These are phyloP conservation scores for Passalora sequoiae DNA, from an alignment of 2,329 filamentous ascomycete genomes.

Conservation along the genomic window DNA sequence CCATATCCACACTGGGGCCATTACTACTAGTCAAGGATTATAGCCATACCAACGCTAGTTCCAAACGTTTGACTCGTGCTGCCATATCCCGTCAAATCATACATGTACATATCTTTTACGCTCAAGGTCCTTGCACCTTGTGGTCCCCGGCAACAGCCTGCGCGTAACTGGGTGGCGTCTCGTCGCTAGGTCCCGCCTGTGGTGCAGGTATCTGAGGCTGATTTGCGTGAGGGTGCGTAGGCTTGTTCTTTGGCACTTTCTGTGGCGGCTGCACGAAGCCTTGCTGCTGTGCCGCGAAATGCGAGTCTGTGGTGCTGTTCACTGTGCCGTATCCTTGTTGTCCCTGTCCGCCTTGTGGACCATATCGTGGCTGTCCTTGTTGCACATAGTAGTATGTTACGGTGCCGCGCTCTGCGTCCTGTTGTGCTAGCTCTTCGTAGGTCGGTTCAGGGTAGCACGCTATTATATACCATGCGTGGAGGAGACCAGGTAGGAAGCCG, in stretches of 20 bases:
- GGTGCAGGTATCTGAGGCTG: background rate
- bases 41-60: background rate
- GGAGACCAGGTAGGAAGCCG: slow-evolving; percentile 67
- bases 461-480: slow-evolving; percentile 99
- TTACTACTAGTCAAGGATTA: no score
- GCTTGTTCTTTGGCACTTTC: slow-evolving; percentile 34
- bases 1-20: no score
- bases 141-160: slow-evolving; percentile 70
- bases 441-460: slow-evolving; percentile 73
- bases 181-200: slow-evolving; percentile 41
- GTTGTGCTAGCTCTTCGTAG: slow-evolving; percentile 61
- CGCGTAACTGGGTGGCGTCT: slow-evolving; percentile 73
- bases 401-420: slow-evolving; percentile 51
- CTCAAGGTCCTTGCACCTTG: slow-evolving; percentile 66
- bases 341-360: slow-evolving; percentile 22
- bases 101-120: background rate
- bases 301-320: slow-evolving; percentile 33
- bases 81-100: background rate
- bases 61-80: background rate
- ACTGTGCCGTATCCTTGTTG: slow-evolving; percentile 40
- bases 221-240: background rate
- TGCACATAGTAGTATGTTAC: slow-evolving; percentile 71
- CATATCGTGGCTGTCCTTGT: slow-evolving; percentile 27
- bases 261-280: slow-evolving; percentile 32
- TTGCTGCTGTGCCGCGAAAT: slow-evolving; percentile 40